Evolutionary conservation across 192 early-diverging fungal species (phyloP).

Genomic region (Entomortierella lignicola): DNA sequence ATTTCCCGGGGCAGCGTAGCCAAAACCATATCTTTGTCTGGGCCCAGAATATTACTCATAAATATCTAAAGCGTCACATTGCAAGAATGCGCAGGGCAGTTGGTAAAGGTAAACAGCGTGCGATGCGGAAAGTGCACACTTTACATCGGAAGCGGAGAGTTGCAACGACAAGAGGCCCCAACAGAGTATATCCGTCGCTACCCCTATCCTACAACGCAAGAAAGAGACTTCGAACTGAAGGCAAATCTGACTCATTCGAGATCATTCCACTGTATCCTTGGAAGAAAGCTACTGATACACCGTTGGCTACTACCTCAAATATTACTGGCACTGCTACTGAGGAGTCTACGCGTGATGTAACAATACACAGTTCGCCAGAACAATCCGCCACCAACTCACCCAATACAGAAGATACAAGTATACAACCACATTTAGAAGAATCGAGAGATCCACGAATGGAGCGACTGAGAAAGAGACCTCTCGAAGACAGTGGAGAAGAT

Average conservation of each 20-base stretch:
- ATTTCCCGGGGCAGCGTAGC: slow-evolving; percentile 21
- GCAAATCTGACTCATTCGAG: neutral
- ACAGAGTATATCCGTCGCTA: neutral
- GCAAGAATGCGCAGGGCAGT: slow-evolving; percentile 22
- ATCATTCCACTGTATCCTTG: neutral
- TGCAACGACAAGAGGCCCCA: neutral
- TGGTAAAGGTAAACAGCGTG: neutral
- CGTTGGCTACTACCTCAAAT: neutral
- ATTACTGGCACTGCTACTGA: too few species aligned
- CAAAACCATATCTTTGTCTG: slow-evolving; percentile 23
- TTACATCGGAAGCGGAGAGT: neutral
- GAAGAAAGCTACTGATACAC: neutral
- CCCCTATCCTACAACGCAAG: slow-evolving; percentile 1
- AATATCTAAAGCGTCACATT: slow-evolving; percentile 25
- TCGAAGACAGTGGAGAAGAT: neutral
- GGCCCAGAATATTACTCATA: slow-evolving; percentile 33
- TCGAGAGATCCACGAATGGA: neutral
- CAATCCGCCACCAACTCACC: neutral
- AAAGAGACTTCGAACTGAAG: slow-evolving; percentile 8
- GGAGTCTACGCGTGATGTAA: too few species aligned
- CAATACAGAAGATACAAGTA: neutral
- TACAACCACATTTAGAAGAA: neutral
- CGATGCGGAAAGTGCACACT: slow-evolving; percentile 7
- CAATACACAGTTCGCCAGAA: too few species aligned
- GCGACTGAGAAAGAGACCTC: neutral